Base-by-base conservation (phyloP, 2,329 filamentous ascomycete genomes). In the Balansia obtecta region DNA sequence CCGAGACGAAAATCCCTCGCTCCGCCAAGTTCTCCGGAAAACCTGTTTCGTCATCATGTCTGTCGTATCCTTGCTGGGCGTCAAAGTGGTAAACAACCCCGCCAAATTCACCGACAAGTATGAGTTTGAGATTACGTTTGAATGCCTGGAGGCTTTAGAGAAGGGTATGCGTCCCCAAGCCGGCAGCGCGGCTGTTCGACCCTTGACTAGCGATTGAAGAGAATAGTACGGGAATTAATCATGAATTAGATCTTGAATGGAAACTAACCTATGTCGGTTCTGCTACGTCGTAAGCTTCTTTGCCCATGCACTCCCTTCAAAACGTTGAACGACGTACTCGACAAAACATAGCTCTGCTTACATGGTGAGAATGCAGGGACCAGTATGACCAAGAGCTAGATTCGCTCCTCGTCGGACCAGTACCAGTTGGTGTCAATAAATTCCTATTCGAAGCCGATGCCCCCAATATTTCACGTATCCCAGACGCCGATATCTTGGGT, bases 361-460 rank as follows among this genome's bases (percentile, higher is more conserved):
- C 34, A 18, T n/a, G 15, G 34, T 8, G 2, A 27, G 13, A n/a
- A 12, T 45, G 20, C 58, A 95, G 88, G 55, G 89, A 93, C 65
- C 89, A 97, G 68, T 90, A 97, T 66, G 93, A 98, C 66, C 93
- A 98, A 71, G 93, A 97, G 70, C 89, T 98, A 60, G 93, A 98
- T 71, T 90, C 88, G 20, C 83, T 98, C 52, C 85, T 97, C 49
- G 93, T 98, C 50, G 93, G 93, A 20, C 93, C 93, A n/a, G 91
- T 98, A 60, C 93, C 93, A 5, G 85, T 96, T 55, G 93, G 93
- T 55, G 87, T 96, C 63, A 98, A 98, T 78, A 98, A 98, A 69
- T 98, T 98, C 70, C 75, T 95, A 64, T 98, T 98, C 72, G 88
- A 95, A 72, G 93, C 93, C 62, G 89, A 95, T 61, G 81, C 93